These are phyloP conservation scores for Fulvia fulva DNA, from an alignment of 2,329 filamentous ascomycete genomes.

Conservation along the genomic window DNA sequence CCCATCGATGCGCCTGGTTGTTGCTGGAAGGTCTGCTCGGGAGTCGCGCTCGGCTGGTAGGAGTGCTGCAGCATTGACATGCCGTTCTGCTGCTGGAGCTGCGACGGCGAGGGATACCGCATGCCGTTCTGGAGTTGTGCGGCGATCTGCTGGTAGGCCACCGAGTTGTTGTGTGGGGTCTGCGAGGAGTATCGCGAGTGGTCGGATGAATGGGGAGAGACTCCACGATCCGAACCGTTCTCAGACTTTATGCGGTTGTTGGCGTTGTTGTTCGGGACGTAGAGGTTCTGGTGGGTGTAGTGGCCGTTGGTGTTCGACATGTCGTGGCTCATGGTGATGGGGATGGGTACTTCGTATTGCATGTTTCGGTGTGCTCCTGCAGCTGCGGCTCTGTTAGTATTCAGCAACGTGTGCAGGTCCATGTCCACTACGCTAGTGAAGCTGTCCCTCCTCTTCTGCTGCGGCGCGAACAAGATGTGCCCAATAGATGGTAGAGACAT, in stretches of 20 bases:
- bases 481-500: slow-evolving; percentile 33
- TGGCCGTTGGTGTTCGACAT: slow-evolving; percentile 29
- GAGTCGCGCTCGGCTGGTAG: slow-evolving; percentile 49
- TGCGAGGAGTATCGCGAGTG: slow-evolving; percentile 56
- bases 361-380: slow-evolving; percentile 33
- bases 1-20: slow-evolving; percentile 32
- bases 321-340: slow-evolving; percentile 31
- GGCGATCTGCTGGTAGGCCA: slow-evolving; percentile 44
- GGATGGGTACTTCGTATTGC: slow-evolving; percentile 38
- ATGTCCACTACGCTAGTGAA: slow-evolving; percentile 30
- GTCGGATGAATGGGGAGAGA: slow-evolving; percentile 53
- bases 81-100: slow-evolving; percentile 44
- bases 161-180: slow-evolving; percentile 50
- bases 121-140: slow-evolving; percentile 49
- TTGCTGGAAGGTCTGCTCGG: slow-evolving; percentile 43
- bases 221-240: slow-evolving; percentile 56
- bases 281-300: slow-evolving; percentile 41
- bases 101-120: slow-evolving; percentile 52
- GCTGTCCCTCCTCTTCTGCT: slow-evolving; percentile 36
- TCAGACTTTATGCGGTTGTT: slow-evolving; percentile 53
- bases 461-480: slow-evolving; percentile 26
- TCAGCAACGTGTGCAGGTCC: slow-evolving; percentile 35
- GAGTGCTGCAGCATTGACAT: slow-evolving; percentile 55
- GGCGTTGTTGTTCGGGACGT: slow-evolving; percentile 44
- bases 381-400: slow-evolving; percentile 36